These are phyloP conservation scores for Aristolochia californica DNA, from an alignment of 164 flowering plant genomes.

Conservation along the genomic window DNA sequence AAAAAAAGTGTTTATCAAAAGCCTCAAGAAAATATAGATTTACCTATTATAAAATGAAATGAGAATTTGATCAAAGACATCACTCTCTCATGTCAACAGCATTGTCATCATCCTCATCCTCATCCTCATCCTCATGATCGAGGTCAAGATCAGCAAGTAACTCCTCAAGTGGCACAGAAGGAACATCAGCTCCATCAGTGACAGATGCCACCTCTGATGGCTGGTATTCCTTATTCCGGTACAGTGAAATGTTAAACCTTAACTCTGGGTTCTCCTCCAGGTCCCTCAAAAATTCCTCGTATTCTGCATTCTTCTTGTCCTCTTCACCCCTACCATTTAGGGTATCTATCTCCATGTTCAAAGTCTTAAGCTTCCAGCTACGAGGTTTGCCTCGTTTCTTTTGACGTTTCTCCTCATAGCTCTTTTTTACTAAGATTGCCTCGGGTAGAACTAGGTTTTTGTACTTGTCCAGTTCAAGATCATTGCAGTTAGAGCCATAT, in stretches of 20 bases:
- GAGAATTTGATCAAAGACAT: background rate
- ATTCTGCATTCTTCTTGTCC: constrained; percentile 38
- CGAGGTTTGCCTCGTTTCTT: constrained; percentile 39
- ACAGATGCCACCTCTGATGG: constrained; percentile 38
- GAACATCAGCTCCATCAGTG: constrained; percentile 45
- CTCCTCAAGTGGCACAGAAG: constrained; percentile 46
- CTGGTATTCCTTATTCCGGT: constrained; percentile 41
- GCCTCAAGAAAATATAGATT: no score
- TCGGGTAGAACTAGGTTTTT: constrained; percentile 39
- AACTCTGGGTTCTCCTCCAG: constrained; percentile 62
- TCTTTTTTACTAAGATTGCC: constrained; percentile 47
- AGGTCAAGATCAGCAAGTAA: constrained; percentile 44
- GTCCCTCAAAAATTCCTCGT: constrained; percentile 49
- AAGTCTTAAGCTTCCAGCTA: constrained; percentile 51
- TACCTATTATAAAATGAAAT: no score
- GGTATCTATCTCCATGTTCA: constrained; percentile 47
- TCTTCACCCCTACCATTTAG: constrained; percentile 23
- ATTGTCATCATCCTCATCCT: constrained; percentile 5
- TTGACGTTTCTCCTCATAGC: constrained; percentile 50
- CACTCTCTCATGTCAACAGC: constrained; percentile 20
- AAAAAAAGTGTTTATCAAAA: no score
- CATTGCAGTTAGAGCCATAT: constrained; percentile 45
- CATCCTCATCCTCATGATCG: constrained; percentile 21
- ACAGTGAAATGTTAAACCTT: constrained; percentile 47
- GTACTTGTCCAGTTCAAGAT: constrained; percentile 41